Evolutionary conservation across 352 stramenopile species (phyloP), one percentile per base, ranked within the genome.

Genomic region (Globisporangium megalacanthum): DNA sequence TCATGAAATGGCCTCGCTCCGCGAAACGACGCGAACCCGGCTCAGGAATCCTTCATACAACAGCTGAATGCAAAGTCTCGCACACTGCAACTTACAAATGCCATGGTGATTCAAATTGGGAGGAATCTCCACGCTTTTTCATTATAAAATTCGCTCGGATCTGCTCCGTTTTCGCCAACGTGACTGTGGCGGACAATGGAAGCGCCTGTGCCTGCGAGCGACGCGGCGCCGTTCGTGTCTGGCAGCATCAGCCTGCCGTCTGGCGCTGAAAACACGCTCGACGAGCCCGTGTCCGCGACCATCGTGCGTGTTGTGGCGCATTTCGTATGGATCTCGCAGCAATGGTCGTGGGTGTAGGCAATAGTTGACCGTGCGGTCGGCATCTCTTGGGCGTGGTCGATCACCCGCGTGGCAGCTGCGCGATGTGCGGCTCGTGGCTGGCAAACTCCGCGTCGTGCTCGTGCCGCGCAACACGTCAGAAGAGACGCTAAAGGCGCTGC

Each of bases 391-490:
- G 57, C 49, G 42, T 29, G 25, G 25, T 29, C 39, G 22, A 56
- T 29, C 51, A 31, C 22, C 25, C 2, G 10, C n/a, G 1, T n/a
- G 10, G 10, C 59, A 94, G 89, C 79, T 97, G 36, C 77, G 90
- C 17, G 90, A 97, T 63, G 66, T 97, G 54, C 76, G 76, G 0
- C 74, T 96, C 13, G 90, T 97, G 20, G 83, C 71, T 1, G 73
- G 81, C 46, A 97, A 97, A 74, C 67, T 97, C 19, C 89, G 92
- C 25, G 87, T 97, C 20, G 90, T 97, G 29, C 67, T 97, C 11
- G 87, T 96, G 70, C 90, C 90, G 13, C 84, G 77, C 49, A 95
- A 95, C 56, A 95, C 89, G 58, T 95, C 92, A 31, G 86, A 97
- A 35, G 87, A 94, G 62, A 96, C 93, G 46, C 73, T 97, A n/a